Evolutionary conservation across 306 rosid species (phyloP), one percentile per base, ranked within the genome.

Genomic region (Myrica gale): DNA sequence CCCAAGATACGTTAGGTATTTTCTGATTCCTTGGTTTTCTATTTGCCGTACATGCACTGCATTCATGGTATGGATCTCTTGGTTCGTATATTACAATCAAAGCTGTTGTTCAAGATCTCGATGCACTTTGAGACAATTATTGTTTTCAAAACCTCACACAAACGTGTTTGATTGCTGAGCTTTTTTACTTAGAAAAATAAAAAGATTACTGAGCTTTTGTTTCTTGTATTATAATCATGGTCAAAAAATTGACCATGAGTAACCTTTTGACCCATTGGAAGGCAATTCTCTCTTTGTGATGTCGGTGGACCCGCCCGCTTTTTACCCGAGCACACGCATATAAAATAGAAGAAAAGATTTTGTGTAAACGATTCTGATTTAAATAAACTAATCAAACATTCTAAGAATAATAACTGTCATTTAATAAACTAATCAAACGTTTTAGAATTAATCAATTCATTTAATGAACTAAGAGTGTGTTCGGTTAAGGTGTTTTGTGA

Each of bases 291-390:
- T 42, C 56, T 42, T 74, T 55, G 76, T 50, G 23, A 57, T 4
- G 81, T 74, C 70, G 62, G 77, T 75, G 79, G 71, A 26, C 32
- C 32, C 1, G 32, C 32, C 32, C 1, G 32, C 32, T 19, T 75
- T 15, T 62, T 54, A 17, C 23, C 54, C 1, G 45, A 26, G 45
- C 11, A 26, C 9, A 50, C 79, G 42, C 26, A 20, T 19, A 23
- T 26, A 26, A 26, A 26, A 26, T 26, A 2, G 1, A n/a, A n/a
- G n/a, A n/a, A n/a, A n/a, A n/a, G n/a, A n/a, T n/a, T n/a, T n/a
- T n/a, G n/a, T n/a, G n/a, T n/a, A n/a, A n/a, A n/a, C n/a, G n/a
- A n/a, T n/a, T n/a, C n/a, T n/a, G n/a, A n/a, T n/a, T n/a, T n/a
- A n/a, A n/a, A n/a, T n/a, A n/a, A n/a, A n/a, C n/a, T n/a, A n/a